phyloP scores from a whole-genome alignment of 1,284 basidiomycete species.

The Cutaneotrichosporon sp. region DNA sequence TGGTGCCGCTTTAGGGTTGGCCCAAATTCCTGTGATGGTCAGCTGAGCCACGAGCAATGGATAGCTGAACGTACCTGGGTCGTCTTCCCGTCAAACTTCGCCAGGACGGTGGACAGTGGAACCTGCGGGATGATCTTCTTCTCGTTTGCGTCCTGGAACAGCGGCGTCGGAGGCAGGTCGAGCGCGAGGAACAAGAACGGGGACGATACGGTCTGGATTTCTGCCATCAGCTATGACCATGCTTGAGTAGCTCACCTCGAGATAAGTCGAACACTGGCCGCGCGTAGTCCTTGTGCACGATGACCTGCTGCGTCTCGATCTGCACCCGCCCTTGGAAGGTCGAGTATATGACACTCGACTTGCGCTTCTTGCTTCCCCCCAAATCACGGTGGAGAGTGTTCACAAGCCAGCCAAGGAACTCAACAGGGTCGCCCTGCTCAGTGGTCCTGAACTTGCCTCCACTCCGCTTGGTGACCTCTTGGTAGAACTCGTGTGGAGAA shows the following conservation, averaged over 20 bases:
- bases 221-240: slow-evolving; percentile 49
- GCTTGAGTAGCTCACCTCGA: slow-evolving; percentile 59
- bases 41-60: not conserved
- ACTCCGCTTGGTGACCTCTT: slow-evolving; percentile 87
- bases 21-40: slow-evolving; percentile 64
- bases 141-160: slow-evolving; percentile 91
- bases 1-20: slow-evolving; percentile 86
- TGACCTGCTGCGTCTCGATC: slow-evolving; percentile 88
- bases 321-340: slow-evolving; percentile 92
- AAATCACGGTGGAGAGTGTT: slow-evolving; percentile 89
- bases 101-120: slow-evolving; percentile 80
- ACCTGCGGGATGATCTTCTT: slow-evolving; percentile 99
- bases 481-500: slow-evolving; percentile 94
- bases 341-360: slow-evolving; percentile 84
- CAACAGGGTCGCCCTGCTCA: slow-evolving; percentile 90
- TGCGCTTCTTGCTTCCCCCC: slow-evolving; percentile 78
- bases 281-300: slow-evolving; percentile 68
- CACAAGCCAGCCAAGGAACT: slow-evolving; percentile 93
- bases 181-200: slow-evolving; percentile 94
- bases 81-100: slow-evolving; percentile 89
- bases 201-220: slow-evolving; percentile 76
- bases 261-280: slow-evolving; percentile 87
- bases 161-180: slow-evolving; percentile 89
- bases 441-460: slow-evolving; percentile 85
- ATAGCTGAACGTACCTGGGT: slow-evolving; percentile 62